These are phyloP conservation scores for Calendula officinalis DNA, from an alignment of 129 eudicot genomes.

Conservation along the genomic window DNA sequence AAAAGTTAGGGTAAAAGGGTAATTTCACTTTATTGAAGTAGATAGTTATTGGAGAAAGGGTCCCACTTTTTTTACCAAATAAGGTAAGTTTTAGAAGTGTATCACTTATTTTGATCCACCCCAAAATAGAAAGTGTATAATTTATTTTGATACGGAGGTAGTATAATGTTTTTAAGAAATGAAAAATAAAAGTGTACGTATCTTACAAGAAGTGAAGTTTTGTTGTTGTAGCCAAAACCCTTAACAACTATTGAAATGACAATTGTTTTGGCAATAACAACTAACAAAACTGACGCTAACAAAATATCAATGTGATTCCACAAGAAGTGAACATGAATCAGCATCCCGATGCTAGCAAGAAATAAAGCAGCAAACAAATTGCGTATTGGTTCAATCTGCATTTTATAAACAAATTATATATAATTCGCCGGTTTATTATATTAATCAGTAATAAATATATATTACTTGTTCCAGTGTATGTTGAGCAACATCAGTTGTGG, in stretches of 20 bases:
- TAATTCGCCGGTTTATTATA: too few species aligned
- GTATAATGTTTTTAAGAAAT: too few species aligned
- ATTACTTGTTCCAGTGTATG: constrained; percentile 87
- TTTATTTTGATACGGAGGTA: too few species aligned
- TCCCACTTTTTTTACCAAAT: too few species aligned
- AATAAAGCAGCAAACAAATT: constrained; percentile 99
- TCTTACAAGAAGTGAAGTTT: constrained; percentile 87
- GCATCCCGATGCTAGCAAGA: constrained; percentile 98
- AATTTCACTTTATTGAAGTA: too few species aligned
- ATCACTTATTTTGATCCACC: too few species aligned
- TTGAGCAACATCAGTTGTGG: constrained; percentile 84
- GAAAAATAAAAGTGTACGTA: background rate
- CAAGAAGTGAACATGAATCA: constrained; percentile 96
- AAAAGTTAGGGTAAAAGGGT: too few species aligned
- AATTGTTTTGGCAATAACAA: constrained; percentile 75
- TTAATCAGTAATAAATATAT: background rate
- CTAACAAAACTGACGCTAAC: constrained; percentile 88
- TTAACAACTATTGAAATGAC: constrained; percentile 75
- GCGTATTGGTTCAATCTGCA: constrained; percentile 96
- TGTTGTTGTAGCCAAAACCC: constrained; percentile 95
- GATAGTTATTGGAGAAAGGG: too few species aligned
- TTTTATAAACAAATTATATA: too few species aligned
- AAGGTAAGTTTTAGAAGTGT: too few species aligned
- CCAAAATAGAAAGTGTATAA: too few species aligned
- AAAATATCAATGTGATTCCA: constrained; percentile 97